Evolutionary conservation across 768 basidiomycete genomes (phyloP).

Genomic region (Termitomyces bulborhizus): DNA sequence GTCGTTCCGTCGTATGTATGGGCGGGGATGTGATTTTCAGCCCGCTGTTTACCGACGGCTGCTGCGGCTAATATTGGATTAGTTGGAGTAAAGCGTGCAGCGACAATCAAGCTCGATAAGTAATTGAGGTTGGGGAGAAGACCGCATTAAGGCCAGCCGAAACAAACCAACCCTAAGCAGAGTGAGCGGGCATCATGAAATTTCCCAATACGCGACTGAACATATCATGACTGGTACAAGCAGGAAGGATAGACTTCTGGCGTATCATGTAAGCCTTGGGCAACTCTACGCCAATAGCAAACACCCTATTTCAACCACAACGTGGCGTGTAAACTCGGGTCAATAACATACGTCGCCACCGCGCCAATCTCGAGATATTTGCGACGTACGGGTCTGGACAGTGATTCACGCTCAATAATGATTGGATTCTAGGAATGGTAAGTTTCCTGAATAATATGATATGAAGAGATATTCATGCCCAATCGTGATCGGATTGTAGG

Average conservation of each 20-base stretch:
- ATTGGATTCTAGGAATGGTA: too few relatives aligned
- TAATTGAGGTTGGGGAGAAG: constrained; percentile 88
- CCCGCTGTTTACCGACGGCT: constrained; percentile 93
- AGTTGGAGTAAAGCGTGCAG: constrained; percentile 90
- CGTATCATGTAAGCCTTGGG: constrained; percentile 91
- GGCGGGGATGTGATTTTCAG: constrained; percentile 92
- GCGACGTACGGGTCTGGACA: constrained; percentile 72
- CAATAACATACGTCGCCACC: constrained; percentile 62
- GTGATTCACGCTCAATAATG: too few relatives aligned
- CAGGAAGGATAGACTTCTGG: constrained; percentile 84
- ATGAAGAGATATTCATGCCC: too few relatives aligned
- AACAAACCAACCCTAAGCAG: constrained; percentile 82
- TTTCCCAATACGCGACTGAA: constrained; percentile 34
- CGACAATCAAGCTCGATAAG: constrained; percentile 83
- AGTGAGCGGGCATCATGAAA: constrained; percentile 2
- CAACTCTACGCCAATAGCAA: constrained; percentile 96
- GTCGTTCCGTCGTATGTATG: constrained; percentile 95
- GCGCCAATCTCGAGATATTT: constrained; percentile 66
- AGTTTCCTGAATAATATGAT: too few relatives aligned
- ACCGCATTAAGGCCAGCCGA: constrained; percentile 83
- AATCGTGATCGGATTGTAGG: too few relatives aligned
- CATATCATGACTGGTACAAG: constrained; percentile 80
- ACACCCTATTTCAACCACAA: constrained; percentile 94
- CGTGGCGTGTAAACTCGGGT: constrained; percentile 75
- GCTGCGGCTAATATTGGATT: constrained; percentile 92